Percentiles rank a stretch among this genome's conserved stretches.
These are phyloP conservation scores for Dictyostelium capitatum DNA, from an alignment of 78 protist species.

Conservation along the genomic window DNA sequence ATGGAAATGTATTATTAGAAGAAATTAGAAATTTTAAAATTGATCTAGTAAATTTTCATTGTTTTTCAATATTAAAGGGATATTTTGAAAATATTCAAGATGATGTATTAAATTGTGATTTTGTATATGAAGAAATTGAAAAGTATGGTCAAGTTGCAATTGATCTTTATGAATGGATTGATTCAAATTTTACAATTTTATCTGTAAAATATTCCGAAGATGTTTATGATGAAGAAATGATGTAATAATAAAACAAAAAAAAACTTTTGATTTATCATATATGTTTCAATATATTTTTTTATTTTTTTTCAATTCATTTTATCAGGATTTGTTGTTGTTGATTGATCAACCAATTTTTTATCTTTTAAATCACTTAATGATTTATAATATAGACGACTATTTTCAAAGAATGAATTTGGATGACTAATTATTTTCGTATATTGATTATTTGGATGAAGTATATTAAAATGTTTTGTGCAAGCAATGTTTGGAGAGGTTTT, in stretches of 20 bases:
- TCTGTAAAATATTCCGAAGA: slow-evolving; percentile 9
- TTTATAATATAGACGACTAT: slow-evolving; percentile 27
- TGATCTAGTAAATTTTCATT: not conserved
- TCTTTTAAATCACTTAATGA: not conserved
- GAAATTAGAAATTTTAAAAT: slow-evolving; percentile 4
- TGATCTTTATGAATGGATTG: slow-evolving; percentile 24
- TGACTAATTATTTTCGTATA: slow-evolving; percentile 38
- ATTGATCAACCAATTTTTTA: not conserved
- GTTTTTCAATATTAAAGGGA: not conserved
- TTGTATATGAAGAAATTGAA: slow-evolving; percentile 16
- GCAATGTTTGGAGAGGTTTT: slow-evolving; percentile 47
- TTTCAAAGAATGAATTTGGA: slow-evolving; percentile 79
- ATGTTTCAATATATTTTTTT: too few species aligned
- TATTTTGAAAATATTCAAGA: slow-evolving; percentile 25
- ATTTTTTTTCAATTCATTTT: not conserved
- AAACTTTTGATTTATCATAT: not conserved
- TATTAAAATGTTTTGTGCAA: slow-evolving; percentile 64
- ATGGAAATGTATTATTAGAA: not conserved
- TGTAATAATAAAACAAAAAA: not conserved
- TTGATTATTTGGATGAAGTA: slow-evolving; percentile 46
- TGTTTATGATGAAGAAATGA: slow-evolving; percentile 11
- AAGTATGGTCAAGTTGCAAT: not conserved
- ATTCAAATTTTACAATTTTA: slow-evolving; percentile 18
- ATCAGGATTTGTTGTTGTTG: not conserved
- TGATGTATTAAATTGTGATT: not conserved